Evolutionary conservation across 495 filamentous ascomycete genomes (phyloP).

Genomic region (Penicillium arizonense): DNA sequence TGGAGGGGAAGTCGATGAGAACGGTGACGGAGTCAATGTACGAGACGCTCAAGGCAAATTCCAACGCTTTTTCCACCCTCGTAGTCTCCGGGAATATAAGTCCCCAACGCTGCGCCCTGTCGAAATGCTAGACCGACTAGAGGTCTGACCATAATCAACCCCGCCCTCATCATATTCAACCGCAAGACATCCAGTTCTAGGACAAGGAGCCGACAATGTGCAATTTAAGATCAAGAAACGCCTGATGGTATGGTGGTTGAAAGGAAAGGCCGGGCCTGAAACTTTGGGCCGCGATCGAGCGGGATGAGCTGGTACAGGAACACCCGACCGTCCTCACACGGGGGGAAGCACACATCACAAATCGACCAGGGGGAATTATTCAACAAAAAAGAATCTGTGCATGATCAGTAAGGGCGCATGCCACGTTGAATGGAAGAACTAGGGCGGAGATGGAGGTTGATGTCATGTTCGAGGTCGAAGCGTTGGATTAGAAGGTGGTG

Average conservation of each 20-base stretch:
- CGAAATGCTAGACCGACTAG: conserved; percentile 3
- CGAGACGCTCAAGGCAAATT: neutral
- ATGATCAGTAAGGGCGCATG: neutral
- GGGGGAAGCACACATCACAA: neutral
- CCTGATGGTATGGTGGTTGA: neutral
- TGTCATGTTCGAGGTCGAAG: conserved; percentile 6
- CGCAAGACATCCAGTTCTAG: neutral
- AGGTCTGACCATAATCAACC: neutral
- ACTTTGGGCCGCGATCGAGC: conserved; percentile 5
- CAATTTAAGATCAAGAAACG: conserved; percentile 1
- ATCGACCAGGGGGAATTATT: neutral
- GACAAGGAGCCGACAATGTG: neutral
- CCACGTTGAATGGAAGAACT: neutral
- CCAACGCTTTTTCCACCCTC: neutral
- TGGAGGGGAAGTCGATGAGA: neutral
- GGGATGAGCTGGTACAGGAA: conserved; percentile 7
- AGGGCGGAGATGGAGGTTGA: conserved; percentile 2
- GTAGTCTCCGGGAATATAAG: neutral
- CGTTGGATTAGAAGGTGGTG: conserved; percentile 4
- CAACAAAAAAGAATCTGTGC: neutral
- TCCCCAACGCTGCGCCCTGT: neutral
- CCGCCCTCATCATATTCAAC: conserved; percentile 1
- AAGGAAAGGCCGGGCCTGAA: conserved; percentile 1
- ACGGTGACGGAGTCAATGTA: conserved; percentile 2
- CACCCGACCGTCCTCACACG: neutral